Evolutionary conservation across 1,284 basidiomycete genomes (phyloP), one percentile per base, ranked within the genome.

Genomic region (Ceratobasidium theobromae): DNA sequence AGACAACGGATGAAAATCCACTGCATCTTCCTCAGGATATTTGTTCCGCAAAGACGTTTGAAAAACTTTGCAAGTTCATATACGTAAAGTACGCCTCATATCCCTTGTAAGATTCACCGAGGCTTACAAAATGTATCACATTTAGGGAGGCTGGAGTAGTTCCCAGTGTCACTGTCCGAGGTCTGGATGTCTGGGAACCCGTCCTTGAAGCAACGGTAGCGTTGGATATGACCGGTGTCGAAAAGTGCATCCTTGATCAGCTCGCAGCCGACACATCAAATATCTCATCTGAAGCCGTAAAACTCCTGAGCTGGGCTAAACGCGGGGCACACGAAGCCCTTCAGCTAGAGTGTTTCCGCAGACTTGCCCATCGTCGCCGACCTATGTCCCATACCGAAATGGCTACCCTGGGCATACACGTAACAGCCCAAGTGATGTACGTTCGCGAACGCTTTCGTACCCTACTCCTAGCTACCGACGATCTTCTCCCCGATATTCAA

Each of bases 151-250:
- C 2, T 54, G 32, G 30, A 40, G 4, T 14, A 25, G 4, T 16
- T 43, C 16, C 38, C 53, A 1, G 18, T 12, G 5, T 55, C 25
- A 23, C 3, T 1, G 14, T 32, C 21, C n/a, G 35, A 4, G 53
- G 28, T 5, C 35, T 55, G 11, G 40, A 55, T 41, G n/a, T 21
- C 5, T 55, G 53, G 53, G 53, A 45, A n/a, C 53, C 53, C 2
- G 40, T 55, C 25, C 16, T 40, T 18, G 25, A 55, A 6, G 53
- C 38, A 11, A 27, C 53, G 12, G 23, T 43, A 12, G 53, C 18
- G 11, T 40, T 55, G 16, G 9, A n/a, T 11, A 45, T 45, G 43
- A 6, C 9, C 6, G 18, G 18, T n/a, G 43, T n/a, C 5, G 9
- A n/a, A 6, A 45, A 45, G 43, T 45, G 18, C 18, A 45, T 45